phyloP scores from a whole-genome alignment of 2,329 filamentous ascomycete genomes.

The Bipolaris gigantea region DNA sequence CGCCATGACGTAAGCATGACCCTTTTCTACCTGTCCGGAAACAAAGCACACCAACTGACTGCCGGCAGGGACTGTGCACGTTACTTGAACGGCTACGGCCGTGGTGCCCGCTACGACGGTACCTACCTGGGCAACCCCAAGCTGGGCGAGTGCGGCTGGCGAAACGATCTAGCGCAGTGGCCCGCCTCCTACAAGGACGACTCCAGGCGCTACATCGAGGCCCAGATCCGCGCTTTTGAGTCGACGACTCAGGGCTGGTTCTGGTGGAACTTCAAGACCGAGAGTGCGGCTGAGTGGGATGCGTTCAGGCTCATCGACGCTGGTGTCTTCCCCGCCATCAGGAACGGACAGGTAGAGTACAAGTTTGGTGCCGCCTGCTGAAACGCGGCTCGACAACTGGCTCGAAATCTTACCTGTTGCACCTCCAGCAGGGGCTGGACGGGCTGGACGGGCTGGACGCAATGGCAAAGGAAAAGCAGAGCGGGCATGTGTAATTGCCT shows the following conservation, averaged over 20 bases:
- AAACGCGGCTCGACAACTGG: background rate
- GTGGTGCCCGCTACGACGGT: conserved; percentile 64
- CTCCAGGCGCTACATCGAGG: conserved; percentile 56
- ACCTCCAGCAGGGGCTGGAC: background rate
- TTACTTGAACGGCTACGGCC: conserved; percentile 57
- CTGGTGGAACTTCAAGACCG: conserved; percentile 64
- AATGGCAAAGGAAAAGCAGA: background rate
- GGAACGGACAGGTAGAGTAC: conserved; percentile 24
- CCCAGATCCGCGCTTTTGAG: conserved; percentile 58
- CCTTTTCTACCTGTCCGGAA: background rate
- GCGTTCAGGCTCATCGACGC: conserved; percentile 53
- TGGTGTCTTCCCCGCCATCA: conserved; percentile 53
- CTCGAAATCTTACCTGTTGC: background rate
- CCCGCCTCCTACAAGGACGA: conserved; percentile 50
- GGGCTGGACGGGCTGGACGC: background rate
- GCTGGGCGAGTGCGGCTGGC: conserved; percentile 59
- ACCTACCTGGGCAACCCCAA: conserved; percentile 52
- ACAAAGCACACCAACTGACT: background rate
- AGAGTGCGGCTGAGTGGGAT: conserved; percentile 58
- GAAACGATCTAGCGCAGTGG: conserved; percentile 55
- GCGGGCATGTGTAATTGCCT: background rate
- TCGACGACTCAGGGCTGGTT: conserved; percentile 56
- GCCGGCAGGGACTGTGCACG: conserved; percentile 52
- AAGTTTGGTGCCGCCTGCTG: conserved; percentile 25
- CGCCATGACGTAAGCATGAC: conserved; percentile 56